Evolutionary conservation across 805 yeast species (phyloP).

Genomic region (Yamadazyma sp.): DNA sequence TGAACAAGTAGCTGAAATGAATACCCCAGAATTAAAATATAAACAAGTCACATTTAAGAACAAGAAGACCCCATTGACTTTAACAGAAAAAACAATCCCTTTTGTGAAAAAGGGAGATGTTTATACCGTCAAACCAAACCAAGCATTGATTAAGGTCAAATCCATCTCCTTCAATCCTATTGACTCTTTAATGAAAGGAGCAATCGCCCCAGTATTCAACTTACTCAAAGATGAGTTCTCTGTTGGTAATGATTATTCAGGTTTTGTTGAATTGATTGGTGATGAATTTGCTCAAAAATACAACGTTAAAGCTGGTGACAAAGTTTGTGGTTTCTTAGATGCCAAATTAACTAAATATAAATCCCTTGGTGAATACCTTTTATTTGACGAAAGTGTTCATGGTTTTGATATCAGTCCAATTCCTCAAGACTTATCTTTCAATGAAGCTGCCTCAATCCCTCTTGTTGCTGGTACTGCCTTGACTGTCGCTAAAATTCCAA

Average conservation of each 20-base stretch:
- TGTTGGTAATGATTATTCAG: conserved; percentile 32
- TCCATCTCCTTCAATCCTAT: conserved; percentile 34
- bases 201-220: conserved; percentile 10
- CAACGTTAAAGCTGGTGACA: conserved; percentile 25
- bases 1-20: no score
- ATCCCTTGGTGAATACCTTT: conserved; percentile 45
- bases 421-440: conserved; percentile 39
- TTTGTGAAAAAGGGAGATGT: no score
- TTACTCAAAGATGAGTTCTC: conserved; percentile 17
- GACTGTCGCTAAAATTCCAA: conserved; percentile 29
- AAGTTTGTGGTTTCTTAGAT: conserved; percentile 24
- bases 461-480: conserved; percentile 64
- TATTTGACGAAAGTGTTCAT: conserved; percentile 28
- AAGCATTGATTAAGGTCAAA: conserved; percentile 25
- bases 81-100: no score
- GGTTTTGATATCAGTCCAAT: conserved; percentile 28
- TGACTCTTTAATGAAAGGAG: conserved; percentile 22
- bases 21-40: no score
- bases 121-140: no score
- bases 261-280: conserved; percentile 31
- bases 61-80: no score
- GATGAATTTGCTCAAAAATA: conserved; percentile 15
- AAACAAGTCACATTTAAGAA: no score
- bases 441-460: conserved; percentile 66
- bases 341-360: conserved; percentile 24